Evolutionary conservation across 2,329 filamentous ascomycete genomes (phyloP), one percentile per base, ranked within the genome.

Genomic region (Alternaria tenuissima): DNA sequence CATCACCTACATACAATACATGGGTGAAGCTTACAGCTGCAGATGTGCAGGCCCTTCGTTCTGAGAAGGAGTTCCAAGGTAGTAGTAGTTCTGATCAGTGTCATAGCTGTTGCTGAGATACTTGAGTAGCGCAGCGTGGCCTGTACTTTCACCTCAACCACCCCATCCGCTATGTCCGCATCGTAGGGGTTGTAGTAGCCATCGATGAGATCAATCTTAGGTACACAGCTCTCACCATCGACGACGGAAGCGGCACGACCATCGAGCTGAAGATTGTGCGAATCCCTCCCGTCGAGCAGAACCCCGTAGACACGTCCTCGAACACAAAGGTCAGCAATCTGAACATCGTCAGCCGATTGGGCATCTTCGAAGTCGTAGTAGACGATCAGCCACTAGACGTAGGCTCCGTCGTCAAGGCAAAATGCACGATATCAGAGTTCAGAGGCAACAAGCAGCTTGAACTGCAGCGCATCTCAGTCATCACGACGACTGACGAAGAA

Each of bases 11-110:
- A 8, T 88, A 84, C 76, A 83, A 85, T 77, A 74, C 81, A 71
- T 90, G 88, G 88, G 87, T 88, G 75, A 88, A 88, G 71, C 80
- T 90, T 64, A 83, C 84, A 1, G 81, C 81, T 16, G 78, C 79
- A 28, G 85, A 88, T 74, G 81, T 89, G 39, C 86, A 87, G 68
- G 76, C 76, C 8, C 76, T 89, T 34, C 78, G 79, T 24, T 75
- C 78, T 53, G 80, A 82, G 43, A 74, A 71, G 7, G 83, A 80
- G 3, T 88, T 85, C 69, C 81, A 82, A 78, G 85, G 86, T 85
- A 80, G 26, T 32, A 9, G 3, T 32, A 9, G 3, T 49, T 30
- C 3, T 8, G 36, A 39, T 9, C 9, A 22, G 26, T 39, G 36
- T 22, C 20, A 34, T 30, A 14, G 18, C n/a, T 32, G 18, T 32